A percentile compares a stretch with the other conserved stretches of the same genome.
These are phyloP conservation scores for Podospora conica DNA, from an alignment of 495 filamentous ascomycete species.

Conservation along the genomic window DNA sequence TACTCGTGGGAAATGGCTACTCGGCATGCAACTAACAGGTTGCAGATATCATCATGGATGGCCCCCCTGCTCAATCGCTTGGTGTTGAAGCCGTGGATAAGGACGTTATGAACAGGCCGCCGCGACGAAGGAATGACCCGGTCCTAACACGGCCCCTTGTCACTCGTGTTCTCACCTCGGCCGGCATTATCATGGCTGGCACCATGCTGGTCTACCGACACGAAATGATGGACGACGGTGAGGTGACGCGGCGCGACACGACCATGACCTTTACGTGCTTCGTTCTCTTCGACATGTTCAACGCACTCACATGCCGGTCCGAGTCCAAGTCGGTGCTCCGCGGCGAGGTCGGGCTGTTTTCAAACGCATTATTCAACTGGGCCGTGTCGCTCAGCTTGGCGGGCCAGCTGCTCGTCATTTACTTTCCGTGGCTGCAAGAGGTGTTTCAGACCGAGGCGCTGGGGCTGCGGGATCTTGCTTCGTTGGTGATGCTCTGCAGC, in stretches of 20 bases:
- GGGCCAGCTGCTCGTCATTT: slow-evolving; percentile 86
- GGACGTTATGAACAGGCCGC: slow-evolving; percentile 86
- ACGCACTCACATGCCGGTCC: slow-evolving; percentile 86
- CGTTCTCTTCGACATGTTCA: slow-evolving; percentile 98
- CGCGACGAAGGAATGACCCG: slow-evolving; percentile 73
- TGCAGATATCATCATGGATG: slow-evolving; percentile 97
- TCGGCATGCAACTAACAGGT: slow-evolving; percentile 21
- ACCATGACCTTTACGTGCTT: slow-evolving; percentile 99
- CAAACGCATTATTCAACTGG: slow-evolving; percentile 93
- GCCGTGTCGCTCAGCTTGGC: slow-evolving; percentile 76
- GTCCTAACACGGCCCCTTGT: slow-evolving; percentile 81
- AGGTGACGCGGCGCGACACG: slow-evolving; percentile 86
- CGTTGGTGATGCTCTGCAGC: slow-evolving; percentile 68
- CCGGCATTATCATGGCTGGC: slow-evolving; percentile 80
- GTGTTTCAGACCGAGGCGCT: slow-evolving; percentile 95
- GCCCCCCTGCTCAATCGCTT: slow-evolving; percentile 92
- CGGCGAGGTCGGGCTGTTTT: slow-evolving; percentile 75
- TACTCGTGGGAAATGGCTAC: slow-evolving; percentile 14
- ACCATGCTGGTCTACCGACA: slow-evolving; percentile 85
- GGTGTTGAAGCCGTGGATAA: slow-evolving; percentile 95
- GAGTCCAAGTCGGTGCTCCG: slow-evolving; percentile 82
- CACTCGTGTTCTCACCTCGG: slow-evolving; percentile 78
- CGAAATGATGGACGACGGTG: slow-evolving; percentile 77
- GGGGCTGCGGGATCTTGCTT: slow-evolving; percentile 60
- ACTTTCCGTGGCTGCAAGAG: slow-evolving; percentile 84